phyloP scores from a whole-genome alignment of 73 alveolate species.

The Symbiodinium pilosum region DNA sequence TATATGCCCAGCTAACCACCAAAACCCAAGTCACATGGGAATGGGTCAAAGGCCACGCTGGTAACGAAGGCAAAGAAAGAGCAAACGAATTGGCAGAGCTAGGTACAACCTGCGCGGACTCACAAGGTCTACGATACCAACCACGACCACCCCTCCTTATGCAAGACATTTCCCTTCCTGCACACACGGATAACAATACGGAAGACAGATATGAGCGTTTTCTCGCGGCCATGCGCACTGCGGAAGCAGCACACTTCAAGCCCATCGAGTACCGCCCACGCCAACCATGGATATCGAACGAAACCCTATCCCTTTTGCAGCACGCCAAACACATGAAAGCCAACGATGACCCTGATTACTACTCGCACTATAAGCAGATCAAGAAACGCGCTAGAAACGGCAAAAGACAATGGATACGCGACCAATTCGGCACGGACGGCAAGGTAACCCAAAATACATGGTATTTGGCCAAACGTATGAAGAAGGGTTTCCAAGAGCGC shows the following conservation, averaged over 20 bases:
- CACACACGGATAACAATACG: neutral
- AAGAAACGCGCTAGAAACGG: neutral
- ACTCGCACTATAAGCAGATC: neutral
- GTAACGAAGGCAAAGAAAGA: neutral
- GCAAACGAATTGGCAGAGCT: neutral
- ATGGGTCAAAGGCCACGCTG: neutral
- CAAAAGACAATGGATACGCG: neutral
- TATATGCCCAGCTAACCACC: neutral
- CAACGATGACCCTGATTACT: neutral
- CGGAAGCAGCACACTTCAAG: neutral
- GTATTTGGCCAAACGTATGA: too few species aligned
- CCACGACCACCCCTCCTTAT: neutral
- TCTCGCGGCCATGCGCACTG: neutral
- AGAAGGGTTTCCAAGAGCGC: too few species aligned
- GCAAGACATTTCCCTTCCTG: neutral
- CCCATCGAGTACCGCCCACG: neutral
- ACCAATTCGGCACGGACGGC: too few species aligned
- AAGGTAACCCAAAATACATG: too few species aligned
- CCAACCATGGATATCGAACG: neutral
- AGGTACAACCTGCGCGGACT: neutral
- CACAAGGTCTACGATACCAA: neutral
- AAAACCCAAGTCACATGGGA: neutral
- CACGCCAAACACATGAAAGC: neutral
- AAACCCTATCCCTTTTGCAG: neutral
- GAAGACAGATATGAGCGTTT: neutral